Percentiles rank a stretch among this genome's conserved stretches.
Evolutionary conservation across 2,329 filamentous ascomycete species (phyloP).

Genomic region (Acrocalymma vagum): DNA sequence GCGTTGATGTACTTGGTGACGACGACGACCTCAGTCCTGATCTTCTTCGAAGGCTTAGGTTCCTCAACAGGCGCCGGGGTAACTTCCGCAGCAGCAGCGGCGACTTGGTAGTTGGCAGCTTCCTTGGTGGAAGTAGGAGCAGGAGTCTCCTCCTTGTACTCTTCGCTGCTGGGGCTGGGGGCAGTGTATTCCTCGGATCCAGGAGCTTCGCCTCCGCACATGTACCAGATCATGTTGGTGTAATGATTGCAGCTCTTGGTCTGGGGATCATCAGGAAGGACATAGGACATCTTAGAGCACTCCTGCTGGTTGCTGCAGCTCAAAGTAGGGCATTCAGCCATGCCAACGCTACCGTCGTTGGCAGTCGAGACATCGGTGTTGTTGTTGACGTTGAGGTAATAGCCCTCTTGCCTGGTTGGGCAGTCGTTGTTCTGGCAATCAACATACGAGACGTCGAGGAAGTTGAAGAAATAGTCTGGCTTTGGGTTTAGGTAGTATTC

Average conservation of each 20-base stretch:
- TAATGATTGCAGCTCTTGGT: slow-evolving; percentile 41
- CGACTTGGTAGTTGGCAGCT: slow-evolving; percentile 21
- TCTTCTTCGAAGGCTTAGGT: slow-evolving; percentile 24
- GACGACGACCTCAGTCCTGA: slow-evolving; percentile 40
- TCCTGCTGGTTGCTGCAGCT: slow-evolving; percentile 27
- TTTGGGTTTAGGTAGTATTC: slow-evolving; percentile 44
- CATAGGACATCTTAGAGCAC: slow-evolving; percentile 41
- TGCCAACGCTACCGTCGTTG: slow-evolving; percentile 21
- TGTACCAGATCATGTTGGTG: slow-evolving; percentile 41
- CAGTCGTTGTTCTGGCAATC: slow-evolving; percentile 41
- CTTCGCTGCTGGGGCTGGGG: slow-evolving; percentile 13
- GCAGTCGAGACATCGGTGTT: slow-evolving; percentile 23
- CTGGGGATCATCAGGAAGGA: slow-evolving; percentile 39
- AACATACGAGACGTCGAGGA: slow-evolving; percentile 49
- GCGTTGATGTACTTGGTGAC: slow-evolving; percentile 43
- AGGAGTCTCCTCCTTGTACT: slow-evolving; percentile 13
- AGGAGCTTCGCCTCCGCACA: slow-evolving; percentile 42
- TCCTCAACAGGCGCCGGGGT: slow-evolving; percentile 27
- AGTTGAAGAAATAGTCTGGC: slow-evolving; percentile 30
- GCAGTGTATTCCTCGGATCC: slow-evolving; percentile 22
- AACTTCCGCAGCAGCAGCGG: slow-evolving; percentile 30
- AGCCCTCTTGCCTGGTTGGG: slow-evolving; percentile 43
- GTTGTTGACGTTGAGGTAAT: slow-evolving; percentile 39
- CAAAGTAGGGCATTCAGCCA: slow-evolving; percentile 43
- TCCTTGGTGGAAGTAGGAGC: slow-evolving; percentile 17